Conservation (phyloP, 805 yeast genomes). For the Candida quercuum region DNA sequence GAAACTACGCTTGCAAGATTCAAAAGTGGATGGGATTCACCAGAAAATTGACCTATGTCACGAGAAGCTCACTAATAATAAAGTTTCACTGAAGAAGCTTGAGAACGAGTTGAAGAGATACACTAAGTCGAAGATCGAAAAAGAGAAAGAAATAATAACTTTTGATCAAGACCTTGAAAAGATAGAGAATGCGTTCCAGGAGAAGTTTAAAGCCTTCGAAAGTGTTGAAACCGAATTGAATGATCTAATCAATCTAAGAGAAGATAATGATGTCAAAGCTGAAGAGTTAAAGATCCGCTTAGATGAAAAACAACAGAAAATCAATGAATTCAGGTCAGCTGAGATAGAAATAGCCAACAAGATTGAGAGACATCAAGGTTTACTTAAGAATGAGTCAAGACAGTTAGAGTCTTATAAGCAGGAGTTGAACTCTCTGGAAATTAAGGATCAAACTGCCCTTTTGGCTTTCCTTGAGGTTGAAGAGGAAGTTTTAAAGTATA, state of each 20-base stretch:
- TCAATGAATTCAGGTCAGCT: slow-evolving; percentile 53
- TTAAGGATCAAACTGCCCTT: slow-evolving; percentile 45
- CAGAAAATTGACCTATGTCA: slow-evolving; percentile 59
- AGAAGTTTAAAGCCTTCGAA: slow-evolving; percentile 21
- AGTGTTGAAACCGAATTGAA: slow-evolving; percentile 30
- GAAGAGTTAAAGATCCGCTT: slow-evolving; percentile 37
- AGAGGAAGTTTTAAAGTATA: slow-evolving; percentile 24
- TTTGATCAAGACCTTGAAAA: slow-evolving; percentile 29
- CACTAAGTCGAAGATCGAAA: slow-evolving; percentile 38
- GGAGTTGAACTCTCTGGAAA: slow-evolving; percentile 37
- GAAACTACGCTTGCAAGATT: slow-evolving; percentile 67
- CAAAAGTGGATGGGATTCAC: slow-evolving; percentile 71
- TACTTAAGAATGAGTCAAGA: slow-evolving; percentile 35
- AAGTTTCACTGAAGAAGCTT: slow-evolving; percentile 50
- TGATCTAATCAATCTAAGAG: slow-evolving; percentile 26
- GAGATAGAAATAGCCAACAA: slow-evolving; percentile 65
- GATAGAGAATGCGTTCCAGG: slow-evolving; percentile 26
- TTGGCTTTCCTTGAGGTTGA: slow-evolving; percentile 21
- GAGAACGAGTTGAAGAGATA: slow-evolving; percentile 59
- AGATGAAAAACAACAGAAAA: slow-evolving; percentile 34
- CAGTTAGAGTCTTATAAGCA: slow-evolving; percentile 28
- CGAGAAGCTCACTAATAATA: slow-evolving; percentile 53
- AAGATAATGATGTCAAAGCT: slow-evolving; percentile 34
- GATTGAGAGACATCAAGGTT: slow-evolving; percentile 48
- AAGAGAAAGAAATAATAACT: slow-evolving; percentile 40